Evolutionary conservation across 192 early-diverging fungal genomes (phyloP).

Genomic region (Piromyces sp.): DNA sequence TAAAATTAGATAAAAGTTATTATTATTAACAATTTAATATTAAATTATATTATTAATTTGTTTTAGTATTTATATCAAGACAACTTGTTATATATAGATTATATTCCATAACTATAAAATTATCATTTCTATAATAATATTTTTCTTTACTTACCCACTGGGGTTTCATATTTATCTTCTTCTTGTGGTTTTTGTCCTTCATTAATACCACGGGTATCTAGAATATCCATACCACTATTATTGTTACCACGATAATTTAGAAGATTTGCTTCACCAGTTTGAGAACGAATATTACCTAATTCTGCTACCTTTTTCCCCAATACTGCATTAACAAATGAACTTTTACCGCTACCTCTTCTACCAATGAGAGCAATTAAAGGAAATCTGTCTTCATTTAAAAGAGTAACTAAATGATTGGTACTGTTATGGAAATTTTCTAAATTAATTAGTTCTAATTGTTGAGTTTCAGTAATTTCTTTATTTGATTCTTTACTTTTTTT

Average conservation of each 20-base stretch:
- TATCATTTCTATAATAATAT: too few species aligned
- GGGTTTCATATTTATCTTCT: neutral
- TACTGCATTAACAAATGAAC: too few species aligned
- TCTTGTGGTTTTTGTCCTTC: neutral
- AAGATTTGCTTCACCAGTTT: neutral
- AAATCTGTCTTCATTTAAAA: neutral
- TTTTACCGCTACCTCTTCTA: too few species aligned
- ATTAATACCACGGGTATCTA: neutral
- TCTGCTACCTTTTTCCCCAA: neutral
- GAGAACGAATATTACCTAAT: neutral
- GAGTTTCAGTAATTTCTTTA: neutral
- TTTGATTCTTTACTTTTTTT: neutral
- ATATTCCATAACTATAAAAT: too few species aligned
- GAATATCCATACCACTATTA: neutral
- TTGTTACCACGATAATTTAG: neutral
- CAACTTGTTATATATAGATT: too few species aligned
- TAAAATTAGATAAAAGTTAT: too few species aligned
- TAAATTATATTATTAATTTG: too few species aligned
- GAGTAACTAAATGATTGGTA: neutral
- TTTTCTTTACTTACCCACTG: neutral
- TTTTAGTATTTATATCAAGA: too few species aligned
- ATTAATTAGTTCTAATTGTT: neutral
- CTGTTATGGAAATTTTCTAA: neutral
- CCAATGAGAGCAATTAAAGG: too few species aligned
- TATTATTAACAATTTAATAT: too few species aligned